These are phyloP conservation scores for Neonectria neomacrospora DNA, from an alignment of 2,329 filamentous ascomycete genomes.

Conservation along the genomic window DNA sequence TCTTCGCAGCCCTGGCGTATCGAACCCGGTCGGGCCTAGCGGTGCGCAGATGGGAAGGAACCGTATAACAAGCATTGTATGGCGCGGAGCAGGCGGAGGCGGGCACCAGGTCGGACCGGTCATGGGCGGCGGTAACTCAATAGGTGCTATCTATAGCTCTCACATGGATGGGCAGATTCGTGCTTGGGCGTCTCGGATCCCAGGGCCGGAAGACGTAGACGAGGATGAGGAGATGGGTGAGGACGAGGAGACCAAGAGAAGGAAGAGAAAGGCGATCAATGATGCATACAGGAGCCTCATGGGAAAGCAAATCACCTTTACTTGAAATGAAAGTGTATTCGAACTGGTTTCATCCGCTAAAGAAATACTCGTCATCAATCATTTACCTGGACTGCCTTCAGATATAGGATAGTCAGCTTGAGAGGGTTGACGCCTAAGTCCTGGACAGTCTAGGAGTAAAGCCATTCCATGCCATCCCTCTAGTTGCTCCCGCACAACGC, in stretches of 20 bases:
- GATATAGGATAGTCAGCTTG: background rate
- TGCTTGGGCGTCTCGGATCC: slow-evolving; percentile 75
- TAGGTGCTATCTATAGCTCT: slow-evolving; percentile 77
- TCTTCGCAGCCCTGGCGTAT: slow-evolving; percentile 72
- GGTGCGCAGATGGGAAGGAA: slow-evolving; percentile 69
- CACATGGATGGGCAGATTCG: slow-evolving; percentile 87
- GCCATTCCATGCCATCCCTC: background rate
- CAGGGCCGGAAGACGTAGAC: slow-evolving; percentile 62
- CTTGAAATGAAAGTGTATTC: slow-evolving; percentile 35
- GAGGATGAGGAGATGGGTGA: slow-evolving; percentile 56
- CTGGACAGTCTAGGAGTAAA: background rate
- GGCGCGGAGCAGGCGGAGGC: slow-evolving; percentile 72
- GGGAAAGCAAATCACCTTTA: slow-evolving; percentile 75
- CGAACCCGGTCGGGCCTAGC: slow-evolving; percentile 53
- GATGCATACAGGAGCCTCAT: slow-evolving; percentile 84
- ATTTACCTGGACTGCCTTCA: no score
- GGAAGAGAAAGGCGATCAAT: slow-evolving; percentile 81
- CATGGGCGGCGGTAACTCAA: slow-evolving; percentile 64
- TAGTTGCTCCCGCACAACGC: slow-evolving; percentile 25
- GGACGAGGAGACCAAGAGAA: slow-evolving; percentile 60
- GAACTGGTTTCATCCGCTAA: background rate
- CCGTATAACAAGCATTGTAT: slow-evolving; percentile 79
- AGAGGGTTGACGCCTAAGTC: background rate
- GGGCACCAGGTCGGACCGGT: slow-evolving; percentile 68
- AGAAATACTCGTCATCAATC: background rate